Conservation (phyloP, 768 basidiomycete genomes). For the Tricholoma flavovirens region DNA sequence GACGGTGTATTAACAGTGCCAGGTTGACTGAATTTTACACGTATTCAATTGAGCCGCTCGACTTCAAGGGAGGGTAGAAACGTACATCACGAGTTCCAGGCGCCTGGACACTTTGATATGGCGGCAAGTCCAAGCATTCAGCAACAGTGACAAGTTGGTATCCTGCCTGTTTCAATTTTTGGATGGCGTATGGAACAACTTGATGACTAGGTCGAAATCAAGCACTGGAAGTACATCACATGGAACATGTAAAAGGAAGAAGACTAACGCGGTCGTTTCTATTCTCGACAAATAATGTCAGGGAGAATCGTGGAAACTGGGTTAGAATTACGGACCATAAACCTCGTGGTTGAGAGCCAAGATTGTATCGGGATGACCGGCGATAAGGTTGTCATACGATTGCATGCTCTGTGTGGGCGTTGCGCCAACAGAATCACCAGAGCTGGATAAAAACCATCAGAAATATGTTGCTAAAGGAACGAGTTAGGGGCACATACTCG, state of each 20-base stretch:
- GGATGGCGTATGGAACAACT: slow-evolving; percentile 32
- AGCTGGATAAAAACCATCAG: slow-evolving; percentile 18
- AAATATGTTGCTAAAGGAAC: not conserved
- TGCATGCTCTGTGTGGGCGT: slow-evolving; percentile 26
- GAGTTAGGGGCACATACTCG: slow-evolving; percentile 15
- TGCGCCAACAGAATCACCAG: slow-evolving; percentile 33
- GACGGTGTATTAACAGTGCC: not conserved
- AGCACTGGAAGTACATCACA: not conserved
- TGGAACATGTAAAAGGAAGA: not conserved
- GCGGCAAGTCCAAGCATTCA: slow-evolving; percentile 28
- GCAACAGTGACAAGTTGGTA: slow-evolving; percentile 35
- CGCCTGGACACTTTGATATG: slow-evolving; percentile 26
- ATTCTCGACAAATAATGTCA: not conserved
- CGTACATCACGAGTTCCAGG: slow-evolving; percentile 28
- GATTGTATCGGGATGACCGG: slow-evolving; percentile 27
- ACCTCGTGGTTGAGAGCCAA: slow-evolving; percentile 40
- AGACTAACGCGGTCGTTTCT: not conserved
- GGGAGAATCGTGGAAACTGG: too few relatives aligned
- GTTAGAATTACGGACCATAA: slow-evolving; percentile 19
- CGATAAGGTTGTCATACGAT: slow-evolving; percentile 24
- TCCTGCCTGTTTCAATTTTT: slow-evolving; percentile 28
- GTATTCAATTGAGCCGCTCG: not conserved
- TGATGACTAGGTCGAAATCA: not conserved
- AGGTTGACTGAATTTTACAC: not conserved
- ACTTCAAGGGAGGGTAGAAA: not conserved